Base-by-base conservation (phyloP, 179 eudicot species). In the Beta corolliflora region DNA sequence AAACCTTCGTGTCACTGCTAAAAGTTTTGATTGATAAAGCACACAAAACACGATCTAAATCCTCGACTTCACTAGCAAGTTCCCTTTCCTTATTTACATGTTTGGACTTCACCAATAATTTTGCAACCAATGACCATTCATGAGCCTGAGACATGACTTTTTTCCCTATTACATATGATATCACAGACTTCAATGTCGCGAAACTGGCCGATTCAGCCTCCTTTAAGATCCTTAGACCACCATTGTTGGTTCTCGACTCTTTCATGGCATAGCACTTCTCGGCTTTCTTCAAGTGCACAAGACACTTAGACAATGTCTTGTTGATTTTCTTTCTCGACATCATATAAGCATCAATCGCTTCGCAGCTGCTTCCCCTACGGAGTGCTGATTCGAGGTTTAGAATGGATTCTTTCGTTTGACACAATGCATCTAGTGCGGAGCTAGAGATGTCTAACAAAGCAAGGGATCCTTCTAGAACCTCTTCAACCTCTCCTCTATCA, bases 121-220 rank as follows among this genome's bases (percentile, higher is more conserved):
- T 86, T 16, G 82, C 66, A 8, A 86, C 80, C 71, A 80, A 21
- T 1, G 88, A 83, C 88, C 86, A 83, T 3, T 82, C 73, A 4
- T 45, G 69, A 19, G 56, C 58, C 44, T 69, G 68, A 69, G 80
- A 55, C 14, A 8, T 60, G 0, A 52, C 69, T 83, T 86, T 86
- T 41, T 75, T 71, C 14, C 86, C 88, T 41, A 69, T 67, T 15
- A 83, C 9, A 55, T 65, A 81, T 55, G 61, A 53, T 44, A 86
- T 61, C 7, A 77, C 7, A 4, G 80, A 81, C 85, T 79, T 82
- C 64, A 82, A 55, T 25, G 70, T 76, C 23, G 75, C 75, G 45
- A 86, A 23, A 31, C 85, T 71, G 46, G 73, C 61, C 53, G 48
- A 25, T 75, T 80, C 84, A 18, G 79, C 76, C 63, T 82, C 86